These are phyloP conservation scores for Erodium moschatum DNA, from an alignment of 441 rosid genomes.

Conservation along the genomic window DNA sequence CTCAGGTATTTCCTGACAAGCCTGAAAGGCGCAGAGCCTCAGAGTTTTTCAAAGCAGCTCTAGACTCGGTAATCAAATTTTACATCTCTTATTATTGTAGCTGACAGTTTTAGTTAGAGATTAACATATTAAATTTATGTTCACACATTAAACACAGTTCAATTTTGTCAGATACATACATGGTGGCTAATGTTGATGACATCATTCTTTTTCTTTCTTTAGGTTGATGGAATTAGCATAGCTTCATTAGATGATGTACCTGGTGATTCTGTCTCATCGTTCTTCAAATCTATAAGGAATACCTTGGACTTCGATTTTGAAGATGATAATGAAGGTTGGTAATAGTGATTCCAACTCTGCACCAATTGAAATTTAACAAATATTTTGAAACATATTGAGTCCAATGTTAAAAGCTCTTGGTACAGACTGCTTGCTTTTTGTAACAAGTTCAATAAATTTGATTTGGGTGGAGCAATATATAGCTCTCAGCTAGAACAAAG, in stretches of 20 bases:
- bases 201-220: conserved; percentile 16
- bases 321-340: conserved; percentile 78
- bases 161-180: neutral
- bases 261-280: conserved; percentile 48
- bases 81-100: neutral
- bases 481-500: too few species aligned
- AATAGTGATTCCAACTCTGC: conserved; percentile 5
- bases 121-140: neutral
- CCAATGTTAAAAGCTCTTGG: neutral
- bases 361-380: neutral
- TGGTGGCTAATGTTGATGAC: neutral
- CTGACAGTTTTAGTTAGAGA: neutral
- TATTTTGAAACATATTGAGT: neutral
- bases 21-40: conserved; percentile 85
- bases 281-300: conserved; percentile 76
- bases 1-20: conserved; percentile 83
- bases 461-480: too few species aligned
- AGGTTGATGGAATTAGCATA: conserved; percentile 70
- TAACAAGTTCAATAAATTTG: neutral
- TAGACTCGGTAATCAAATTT: conserved; percentile 51
- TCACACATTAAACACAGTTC: neutral
- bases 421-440: conserved; percentile 1
- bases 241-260: conserved; percentile 79
- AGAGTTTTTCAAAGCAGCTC: conserved; percentile 56
- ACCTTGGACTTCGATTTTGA: conserved; percentile 93